Evolutionary conservation across 257 asterid genomes (phyloP).

Genomic region (Leptodermis oblonga): DNA sequence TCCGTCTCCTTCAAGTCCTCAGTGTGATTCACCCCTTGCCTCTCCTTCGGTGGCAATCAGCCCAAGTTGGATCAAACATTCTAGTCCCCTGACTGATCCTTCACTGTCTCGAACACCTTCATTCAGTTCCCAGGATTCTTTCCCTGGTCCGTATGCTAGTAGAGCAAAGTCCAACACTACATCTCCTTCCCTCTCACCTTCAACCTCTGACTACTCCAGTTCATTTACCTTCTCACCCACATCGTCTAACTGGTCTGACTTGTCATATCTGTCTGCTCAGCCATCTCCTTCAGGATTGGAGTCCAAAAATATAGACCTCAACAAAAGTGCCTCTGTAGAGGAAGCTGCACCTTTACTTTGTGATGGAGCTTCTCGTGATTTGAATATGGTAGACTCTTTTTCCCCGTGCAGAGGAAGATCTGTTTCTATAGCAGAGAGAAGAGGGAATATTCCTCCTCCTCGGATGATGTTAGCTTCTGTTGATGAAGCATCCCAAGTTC

Average conservation of each 20-base stretch:
- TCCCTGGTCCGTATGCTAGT: slow-evolving; percentile 46
- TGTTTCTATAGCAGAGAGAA: slow-evolving; percentile 44
- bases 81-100: slow-evolving; percentile 29
- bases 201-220: slow-evolving; percentile 70
- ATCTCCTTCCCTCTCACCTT: slow-evolving; percentile 79
- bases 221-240: slow-evolving; percentile 84
- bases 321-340: slow-evolving; percentile 27
- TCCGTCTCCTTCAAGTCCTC: slow-evolving; percentile 39
- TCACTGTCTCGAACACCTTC: slow-evolving; percentile 50
- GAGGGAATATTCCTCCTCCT: slow-evolving; percentile 44
- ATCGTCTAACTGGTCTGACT: slow-evolving; percentile 84
- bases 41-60: slow-evolving; percentile 46
- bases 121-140: slow-evolving; percentile 50
- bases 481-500: slow-evolving; percentile 44
- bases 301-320: slow-evolving; percentile 26
- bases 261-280: slow-evolving; percentile 57
- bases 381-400: slow-evolving; percentile 24
- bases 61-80: slow-evolving; percentile 29
- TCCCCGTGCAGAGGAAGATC: slow-evolving; percentile 32
- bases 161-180: slow-evolving; percentile 47
- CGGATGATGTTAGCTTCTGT: slow-evolving; percentile 47
- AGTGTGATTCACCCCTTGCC: slow-evolving; percentile 40
- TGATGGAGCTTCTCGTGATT: slow-evolving; percentile 24
- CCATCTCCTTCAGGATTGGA: slow-evolving; percentile 54
- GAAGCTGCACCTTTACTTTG: slow-evolving; percentile 29